Conservation (phyloP, 129 eudicot species). For the Flaveria bidentis region DNA sequence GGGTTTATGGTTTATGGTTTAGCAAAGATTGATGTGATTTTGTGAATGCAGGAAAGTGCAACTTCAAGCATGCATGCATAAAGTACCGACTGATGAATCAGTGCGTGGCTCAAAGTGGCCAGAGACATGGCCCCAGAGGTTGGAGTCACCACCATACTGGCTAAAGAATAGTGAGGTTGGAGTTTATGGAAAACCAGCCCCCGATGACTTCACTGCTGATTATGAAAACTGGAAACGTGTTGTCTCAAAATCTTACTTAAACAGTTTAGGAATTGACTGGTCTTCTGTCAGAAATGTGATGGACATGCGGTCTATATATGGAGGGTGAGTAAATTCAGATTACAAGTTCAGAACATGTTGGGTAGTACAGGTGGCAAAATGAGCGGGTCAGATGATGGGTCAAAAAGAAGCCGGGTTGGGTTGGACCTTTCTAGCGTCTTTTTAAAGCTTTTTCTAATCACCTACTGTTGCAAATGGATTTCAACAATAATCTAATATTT, state of each 20-base stretch:
- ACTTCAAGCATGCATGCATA: conserved; percentile 64
- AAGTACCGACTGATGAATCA: conserved; percentile 45
- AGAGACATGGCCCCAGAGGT: conserved; percentile 54
- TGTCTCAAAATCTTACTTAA: conserved; percentile 53
- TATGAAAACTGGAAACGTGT: conserved; percentile 59
- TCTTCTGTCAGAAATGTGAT: conserved; percentile 63
- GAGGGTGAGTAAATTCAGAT: conserved; percentile 50
- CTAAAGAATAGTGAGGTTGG: conserved; percentile 54
- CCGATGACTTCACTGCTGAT: conserved; percentile 55
- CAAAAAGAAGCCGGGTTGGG: neutral
- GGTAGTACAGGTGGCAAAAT: neutral
- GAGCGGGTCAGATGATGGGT: neutral
- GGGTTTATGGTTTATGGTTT: neutral
- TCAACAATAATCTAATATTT: too few species aligned
- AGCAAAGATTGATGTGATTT: neutral
- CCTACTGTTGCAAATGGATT: too few species aligned
- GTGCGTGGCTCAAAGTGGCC: conserved; percentile 65
- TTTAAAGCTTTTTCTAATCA: too few species aligned
- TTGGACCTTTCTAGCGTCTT: neutral
- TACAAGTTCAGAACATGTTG: neutral
- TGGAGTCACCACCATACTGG: conserved; percentile 62
- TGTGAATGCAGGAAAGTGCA: conserved; percentile 54
- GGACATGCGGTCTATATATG: conserved; percentile 71
- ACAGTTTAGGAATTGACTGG: conserved; percentile 61
- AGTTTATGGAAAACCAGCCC: conserved; percentile 60